phyloP scores from a whole-genome alignment of 1,284 basidiomycete species.

The Pyrrhoderma noxium region DNA sequence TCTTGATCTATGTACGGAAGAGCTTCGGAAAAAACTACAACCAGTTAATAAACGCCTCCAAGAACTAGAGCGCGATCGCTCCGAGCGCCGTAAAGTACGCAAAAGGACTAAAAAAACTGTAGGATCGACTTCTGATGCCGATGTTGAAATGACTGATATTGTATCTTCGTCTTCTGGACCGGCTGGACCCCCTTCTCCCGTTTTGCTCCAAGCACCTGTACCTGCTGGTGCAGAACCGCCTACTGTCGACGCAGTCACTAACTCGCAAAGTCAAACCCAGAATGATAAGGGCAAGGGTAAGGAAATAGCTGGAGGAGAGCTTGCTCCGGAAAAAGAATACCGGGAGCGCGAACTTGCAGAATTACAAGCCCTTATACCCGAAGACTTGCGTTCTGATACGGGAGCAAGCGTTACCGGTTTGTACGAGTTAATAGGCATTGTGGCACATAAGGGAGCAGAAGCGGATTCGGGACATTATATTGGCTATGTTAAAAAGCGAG shows the following conservation, averaged over 20 bases:
- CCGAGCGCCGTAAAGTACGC: slow-evolving; percentile 78
- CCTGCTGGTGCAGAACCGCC: slow-evolving; percentile 23
- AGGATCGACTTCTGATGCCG: slow-evolving; percentile 21
- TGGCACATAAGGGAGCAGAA: slow-evolving; percentile 94
- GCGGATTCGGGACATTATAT: slow-evolving; percentile 95
- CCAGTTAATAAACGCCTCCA: slow-evolving; percentile 70
- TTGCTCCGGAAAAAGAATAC: slow-evolving; percentile 56
- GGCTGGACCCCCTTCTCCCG: slow-evolving; percentile 24
- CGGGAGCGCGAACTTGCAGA: slow-evolving; percentile 57
- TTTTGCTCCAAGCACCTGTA: slow-evolving; percentile 10
- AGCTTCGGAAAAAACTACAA: slow-evolving; percentile 63
- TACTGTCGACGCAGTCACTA: slow-evolving; percentile 24
- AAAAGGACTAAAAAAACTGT: slow-evolving; percentile 57
- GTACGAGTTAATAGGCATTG: slow-evolving; percentile 85
- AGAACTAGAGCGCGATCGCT: slow-evolving; percentile 76
- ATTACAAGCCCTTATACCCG: slow-evolving; percentile 55
- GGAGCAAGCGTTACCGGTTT: slow-evolving; percentile 71
- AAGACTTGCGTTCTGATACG: slow-evolving; percentile 57
- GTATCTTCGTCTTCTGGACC: slow-evolving; percentile 21
- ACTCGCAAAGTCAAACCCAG: slow-evolving; percentile 21
- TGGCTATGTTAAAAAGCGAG: slow-evolving; percentile 76
- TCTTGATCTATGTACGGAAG: slow-evolving; percentile 75
- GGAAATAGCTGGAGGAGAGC: slow-evolving; percentile 29
- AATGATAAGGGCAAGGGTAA: slow-evolving; percentile 24
- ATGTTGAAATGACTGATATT: slow-evolving; percentile 38